Evolutionary conservation across 768 basidiomycete species (phyloP).

Genomic region (Rhodosporidiobolus sp.): DNA sequence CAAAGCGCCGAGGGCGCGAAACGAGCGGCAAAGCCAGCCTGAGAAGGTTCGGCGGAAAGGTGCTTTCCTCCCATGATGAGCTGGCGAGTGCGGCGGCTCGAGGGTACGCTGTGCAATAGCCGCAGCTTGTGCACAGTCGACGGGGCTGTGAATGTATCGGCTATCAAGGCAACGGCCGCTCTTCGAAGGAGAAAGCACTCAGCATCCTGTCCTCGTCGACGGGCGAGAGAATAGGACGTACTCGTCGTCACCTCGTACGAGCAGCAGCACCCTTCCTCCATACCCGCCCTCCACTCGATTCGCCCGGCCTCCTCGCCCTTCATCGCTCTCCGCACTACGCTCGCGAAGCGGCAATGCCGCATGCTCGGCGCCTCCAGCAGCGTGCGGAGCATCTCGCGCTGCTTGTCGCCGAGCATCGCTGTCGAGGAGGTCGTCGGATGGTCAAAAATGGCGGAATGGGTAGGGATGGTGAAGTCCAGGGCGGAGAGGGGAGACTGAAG

Average conservation of each 20-base stretch:
- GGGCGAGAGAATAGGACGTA: not conserved
- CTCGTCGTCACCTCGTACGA: not conserved
- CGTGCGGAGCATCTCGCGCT: not conserved
- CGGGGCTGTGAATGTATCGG: too few species aligned
- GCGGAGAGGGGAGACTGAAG: not conserved
- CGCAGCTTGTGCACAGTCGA: too few species aligned
- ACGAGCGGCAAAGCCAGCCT: too few species aligned
- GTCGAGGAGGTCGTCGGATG: too few species aligned
- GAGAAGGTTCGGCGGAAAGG: too few species aligned
- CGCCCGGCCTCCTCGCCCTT: not conserved
- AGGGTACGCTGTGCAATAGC: too few species aligned
- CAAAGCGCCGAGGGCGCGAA: too few species aligned
- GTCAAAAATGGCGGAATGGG: not conserved
- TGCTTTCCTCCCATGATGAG: too few species aligned
- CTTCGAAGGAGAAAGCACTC: too few species aligned
- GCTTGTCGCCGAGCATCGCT: not conserved
- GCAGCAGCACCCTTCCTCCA: not conserved
- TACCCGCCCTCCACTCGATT: not conserved
- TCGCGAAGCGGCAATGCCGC: not conserved
- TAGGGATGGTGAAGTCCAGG: conserved; percentile 10
- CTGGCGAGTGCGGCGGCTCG: too few species aligned
- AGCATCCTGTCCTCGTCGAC: too few species aligned
- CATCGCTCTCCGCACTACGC: not conserved
- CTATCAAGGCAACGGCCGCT: too few species aligned
- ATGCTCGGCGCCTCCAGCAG: not conserved